Conservation (phyloP, 108 stramenopile genomes). For the Mayamaea pseudoterrestris region DNA sequence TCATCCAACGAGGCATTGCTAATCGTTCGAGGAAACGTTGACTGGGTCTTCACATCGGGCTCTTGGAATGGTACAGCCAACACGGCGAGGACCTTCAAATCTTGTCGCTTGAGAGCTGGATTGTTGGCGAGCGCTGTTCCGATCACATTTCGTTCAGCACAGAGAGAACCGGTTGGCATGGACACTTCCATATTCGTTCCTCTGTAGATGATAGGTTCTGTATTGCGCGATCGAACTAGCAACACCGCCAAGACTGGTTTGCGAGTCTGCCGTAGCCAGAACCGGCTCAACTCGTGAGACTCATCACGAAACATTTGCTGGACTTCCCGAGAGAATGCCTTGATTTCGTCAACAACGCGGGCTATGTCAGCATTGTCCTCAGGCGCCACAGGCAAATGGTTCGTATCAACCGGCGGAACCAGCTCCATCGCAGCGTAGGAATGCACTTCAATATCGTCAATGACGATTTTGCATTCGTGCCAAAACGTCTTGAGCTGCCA, state of each 20-base stretch:
- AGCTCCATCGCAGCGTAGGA: slow-evolving; percentile 91
- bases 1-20: slow-evolving; percentile 5
- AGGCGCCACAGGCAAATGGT: too few relatives aligned
- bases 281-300: slow-evolving; percentile 67
- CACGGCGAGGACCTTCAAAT: slow-evolving; percentile 80
- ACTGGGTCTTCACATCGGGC: too few relatives aligned
- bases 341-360: slow-evolving; percentile 91
- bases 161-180: slow-evolving; percentile 96
- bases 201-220: slow-evolving; percentile 56
- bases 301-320: slow-evolving; percentile 21
- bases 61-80: slow-evolving; percentile 53
- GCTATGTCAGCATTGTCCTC: too few relatives aligned
- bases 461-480: slow-evolving; percentile 78
- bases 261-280: slow-evolving; percentile 94
- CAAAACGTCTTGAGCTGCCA: slow-evolving; percentile 94
- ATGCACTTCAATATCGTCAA: slow-evolving; percentile 87
- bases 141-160: slow-evolving; percentile 95
- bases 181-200: slow-evolving; percentile 98
- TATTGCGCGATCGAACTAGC: slow-evolving; percentile 55
- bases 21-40: slow-evolving; percentile 6
- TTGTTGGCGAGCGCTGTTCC: slow-evolving; percentile 81
- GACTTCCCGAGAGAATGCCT: slow-evolving; percentile 62
- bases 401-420: slow-evolving; percentile 61
- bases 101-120: slow-evolving; percentile 61
- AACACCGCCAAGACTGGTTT: slow-evolving; percentile 96